A percentile compares a stretch with the other conserved stretches of the same genome.
Conservation (phyloP, 306 rosid genomes). For the Styphnolobium japonicum region DNA sequence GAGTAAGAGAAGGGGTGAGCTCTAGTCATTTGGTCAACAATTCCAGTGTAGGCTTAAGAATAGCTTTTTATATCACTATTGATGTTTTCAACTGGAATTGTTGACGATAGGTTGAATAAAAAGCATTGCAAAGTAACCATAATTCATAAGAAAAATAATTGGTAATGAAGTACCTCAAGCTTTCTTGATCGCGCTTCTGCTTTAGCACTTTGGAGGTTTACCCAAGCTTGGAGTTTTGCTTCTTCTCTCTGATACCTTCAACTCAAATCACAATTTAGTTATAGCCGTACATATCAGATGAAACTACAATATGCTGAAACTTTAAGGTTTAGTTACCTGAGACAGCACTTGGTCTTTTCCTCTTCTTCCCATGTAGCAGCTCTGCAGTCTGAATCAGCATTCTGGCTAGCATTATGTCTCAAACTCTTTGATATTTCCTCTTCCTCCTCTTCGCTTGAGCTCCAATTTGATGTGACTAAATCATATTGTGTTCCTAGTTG, state of each 20-base stretch:
- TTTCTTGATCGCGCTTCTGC: slow-evolving; percentile 97
- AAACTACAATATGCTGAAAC: slow-evolving; percentile 6
- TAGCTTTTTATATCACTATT: not conserved
- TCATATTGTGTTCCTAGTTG: slow-evolving; percentile 72
- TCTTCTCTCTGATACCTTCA: slow-evolving; percentile 95
- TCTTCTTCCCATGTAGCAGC: slow-evolving; percentile 89
- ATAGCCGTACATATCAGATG: not conserved
- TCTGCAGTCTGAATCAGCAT: slow-evolving; percentile 60
- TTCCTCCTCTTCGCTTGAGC: slow-evolving; percentile 93
- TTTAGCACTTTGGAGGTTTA: slow-evolving; percentile 93
- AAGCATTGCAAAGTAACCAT: slow-evolving; percentile 16
- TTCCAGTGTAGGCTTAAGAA: not conserved
- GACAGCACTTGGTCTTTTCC: slow-evolving; percentile 74
- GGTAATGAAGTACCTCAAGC: slow-evolving; percentile 72
- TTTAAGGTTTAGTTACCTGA: slow-evolving; percentile 50
- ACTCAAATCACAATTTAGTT: slow-evolving; percentile 14
- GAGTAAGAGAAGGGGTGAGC: not conserved
- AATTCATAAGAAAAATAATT: slow-evolving; percentile 6
- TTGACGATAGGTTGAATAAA: not conserved
- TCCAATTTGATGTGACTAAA: slow-evolving; percentile 74
- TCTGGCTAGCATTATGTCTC: slow-evolving; percentile 66
- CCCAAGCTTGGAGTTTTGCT: slow-evolving; percentile 96
- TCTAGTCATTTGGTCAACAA: not conserved
- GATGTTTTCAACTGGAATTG: not conserved
- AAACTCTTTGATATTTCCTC: slow-evolving; percentile 91